Base-by-base conservation (phyloP, 2,329 filamentous ascomycete species). In the Xylaria sp. region DNA sequence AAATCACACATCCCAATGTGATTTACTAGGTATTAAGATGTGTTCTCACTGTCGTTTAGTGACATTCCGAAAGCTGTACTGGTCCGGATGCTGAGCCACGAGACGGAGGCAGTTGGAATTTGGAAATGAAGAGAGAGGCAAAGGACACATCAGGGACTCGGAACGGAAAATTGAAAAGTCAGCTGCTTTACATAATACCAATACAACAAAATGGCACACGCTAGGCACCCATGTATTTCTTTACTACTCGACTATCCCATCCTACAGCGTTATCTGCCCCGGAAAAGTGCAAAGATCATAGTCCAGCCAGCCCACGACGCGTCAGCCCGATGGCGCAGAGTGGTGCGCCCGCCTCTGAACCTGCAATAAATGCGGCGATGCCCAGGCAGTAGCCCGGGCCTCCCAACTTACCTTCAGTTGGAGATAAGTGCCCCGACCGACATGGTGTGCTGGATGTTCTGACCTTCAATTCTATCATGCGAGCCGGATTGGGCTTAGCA, bases 341-440 rank as follows among this genome's bases (percentile, higher is more conserved):
- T 25, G 9, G 33, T 33, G 17, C 23, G 35, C 25, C 25, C 23
- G 11, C 23, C 38, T 31, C 15, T 38, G 7, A 31, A 51, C 19
- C 38, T 49, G 58, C 58, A 60, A 21, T 17, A 49, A 17, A 15
- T 27, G 51, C 23, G 56, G 56, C 43, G n/a, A 8, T 27, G n/a
- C n/a, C n/a, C n/a, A n/a, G n/a, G n/a, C n/a, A n/a, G n/a, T n/a
- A n/a, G n/a, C n/a, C n/a, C n/a, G n/a, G n/a, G n/a, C n/a, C n/a
- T n/a, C n/a, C n/a, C n/a, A n/a, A n/a, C n/a, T n/a, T n/a, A n/a
- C n/a, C n/a, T n/a, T n/a, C n/a, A n/a, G n/a, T n/a, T n/a, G n/a
- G n/a, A n/a, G n/a, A n/a, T n/a, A n/a, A n/a, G n/a, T n/a, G n/a
- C n/a, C n/a, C n/a, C n/a, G n/a, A n/a, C n/a, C n/a, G n/a, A n/a